Evolutionary conservation across 2,329 filamentous ascomycete species (phyloP), one percentile per base, ranked within the genome.

Genomic region (Pyrenophora teres): DNA sequence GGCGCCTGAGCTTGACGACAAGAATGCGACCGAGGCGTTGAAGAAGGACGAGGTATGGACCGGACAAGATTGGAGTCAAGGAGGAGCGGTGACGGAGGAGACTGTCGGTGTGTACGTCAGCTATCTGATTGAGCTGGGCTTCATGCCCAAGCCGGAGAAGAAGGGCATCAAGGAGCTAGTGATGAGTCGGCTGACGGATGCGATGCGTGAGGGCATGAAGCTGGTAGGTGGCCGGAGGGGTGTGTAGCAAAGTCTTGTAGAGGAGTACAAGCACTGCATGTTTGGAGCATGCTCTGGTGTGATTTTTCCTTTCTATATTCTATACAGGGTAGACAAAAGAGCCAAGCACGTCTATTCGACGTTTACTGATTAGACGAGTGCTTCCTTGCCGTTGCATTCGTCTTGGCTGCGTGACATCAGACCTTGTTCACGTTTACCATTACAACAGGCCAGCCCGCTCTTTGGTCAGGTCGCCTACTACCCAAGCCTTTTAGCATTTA

Each of bases 1-100:
- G 37, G 88, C 89, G 0, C 87, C 88, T 0, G 88, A 90, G 69
- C 81, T 94, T 10, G 87, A 90, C 63, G 89, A 93, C 68, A 71
- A 63, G 31, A 91, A 94, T 65, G 84, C 90, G 0, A 79, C 83
- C 1, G 76, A 77, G 2, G 82, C 87, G 0, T 78, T 95, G 19
- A 82, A 82, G 67, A 79, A 80, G 3, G 87, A 92, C 64, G 79
- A 79, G 0, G 77, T 80, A 45, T 81, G 82, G 81, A 80, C 84
- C 0, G 81, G 80, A 0, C 69, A 83, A 30, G 83, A 87, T 57
- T 81, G 80, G 60, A 83, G 81, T 40, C 75, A 76, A 0, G 84
- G 76, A 46, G 80, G 69, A 55, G 82, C 82, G 19, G 83, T 90
- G 9, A 82, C 78, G 2, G 67, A 81, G 48, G 83, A 87, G 54